Base-by-base conservation (phyloP, 2,329 filamentous ascomycete species). In the Ceratocystis colombiana region DNA sequence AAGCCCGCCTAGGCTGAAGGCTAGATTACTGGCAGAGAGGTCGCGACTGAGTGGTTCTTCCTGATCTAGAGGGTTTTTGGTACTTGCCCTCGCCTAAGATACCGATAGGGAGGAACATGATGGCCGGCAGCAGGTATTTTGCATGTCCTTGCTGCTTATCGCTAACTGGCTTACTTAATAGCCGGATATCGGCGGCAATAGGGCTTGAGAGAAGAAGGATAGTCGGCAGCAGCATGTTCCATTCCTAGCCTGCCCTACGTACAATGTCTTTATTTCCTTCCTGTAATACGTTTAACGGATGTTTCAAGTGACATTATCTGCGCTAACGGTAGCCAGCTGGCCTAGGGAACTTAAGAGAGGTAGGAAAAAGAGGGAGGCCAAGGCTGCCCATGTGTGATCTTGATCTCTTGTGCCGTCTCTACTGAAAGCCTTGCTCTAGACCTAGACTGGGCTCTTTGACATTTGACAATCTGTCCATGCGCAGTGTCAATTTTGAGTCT, bases 401-500 rank as follows among this genome's bases (percentile, higher is more conserved):
- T 15, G 37, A 28, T 53, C 10, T 53, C 46, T 48, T 41, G 37
- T 41, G 37, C 10, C 1, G 46, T 53, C 5, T 53, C 20, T 53
- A 12, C 8, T 5, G 8, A 28, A 10, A 28, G 20, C 8, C 22
- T 41, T 53, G 48, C 48, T 53, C 22, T 28, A 28, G 28, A 28
- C 28, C 28, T 28, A 28, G 48, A 53, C 10, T 15, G 20, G 20
- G 10, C 10, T 28, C 20, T 25, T 53, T 53, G 48, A 53, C 48
- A 53, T 25, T 37, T 59, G 25, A n/a, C 55, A 59, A n/a, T 37
- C 8, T 59, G 15, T 37, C 55, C 28, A 59, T 59, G 55, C 28
- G 33, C 25, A n/a, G 28, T 59, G 55, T 59, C 28, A 59, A 33
- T 30, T 59, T 33, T 59, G 28, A 37, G 55, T 59, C 55, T 20